Base-by-base conservation (phyloP, 1,284 basidiomycete species). In the Porodaedalea pini region DNA sequence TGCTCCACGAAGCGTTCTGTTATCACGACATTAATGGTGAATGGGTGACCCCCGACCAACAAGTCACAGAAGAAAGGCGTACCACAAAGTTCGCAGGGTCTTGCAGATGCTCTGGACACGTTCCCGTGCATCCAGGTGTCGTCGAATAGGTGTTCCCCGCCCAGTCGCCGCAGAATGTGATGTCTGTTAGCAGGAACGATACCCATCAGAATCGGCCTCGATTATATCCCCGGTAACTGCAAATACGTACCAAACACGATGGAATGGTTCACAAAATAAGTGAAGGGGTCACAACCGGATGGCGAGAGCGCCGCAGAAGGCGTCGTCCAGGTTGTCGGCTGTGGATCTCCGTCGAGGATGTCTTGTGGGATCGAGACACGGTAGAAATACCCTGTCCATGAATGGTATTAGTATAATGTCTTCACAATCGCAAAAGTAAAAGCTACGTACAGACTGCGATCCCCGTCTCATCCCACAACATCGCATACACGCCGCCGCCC, bases 161-260 rank as follows among this genome's bases (percentile, higher is more conserved):
- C 88, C 88, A 90, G 69, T 89, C 88, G 62, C 89, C 88, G 64
- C 88, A 91, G 64, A 90, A 89, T 8, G 88, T 91, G 61, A 91
- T 90, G 68, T 91, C 88, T 88, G 36, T 39, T 44, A 44, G 21
- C 4, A 23, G 41, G 21, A 44, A 5, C 21, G 21, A 19, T 11
- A 44, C 10, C 31, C 6, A 47, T 11, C 21, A 34, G 13, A 32
- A 58, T 43, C 31, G n/a, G n/a, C 13, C 21, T 27, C 6, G 17
- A 5, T 23, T 23, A 34, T 25, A 15, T 21, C 17, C 8, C 32
- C 15, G 4, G 4, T 15, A 39, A 27, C 39, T 7, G 25, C 11
- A 21, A 21, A 23, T n/a, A 60, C 63, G 29, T 25, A 83, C 81
- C 80, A 60, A 85, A 85, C 36, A 88, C 67, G 54, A 88, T 81